Conservation (phyloP, 1,284 basidiomycete species). For the Xerocomus nothofagi region DNA sequence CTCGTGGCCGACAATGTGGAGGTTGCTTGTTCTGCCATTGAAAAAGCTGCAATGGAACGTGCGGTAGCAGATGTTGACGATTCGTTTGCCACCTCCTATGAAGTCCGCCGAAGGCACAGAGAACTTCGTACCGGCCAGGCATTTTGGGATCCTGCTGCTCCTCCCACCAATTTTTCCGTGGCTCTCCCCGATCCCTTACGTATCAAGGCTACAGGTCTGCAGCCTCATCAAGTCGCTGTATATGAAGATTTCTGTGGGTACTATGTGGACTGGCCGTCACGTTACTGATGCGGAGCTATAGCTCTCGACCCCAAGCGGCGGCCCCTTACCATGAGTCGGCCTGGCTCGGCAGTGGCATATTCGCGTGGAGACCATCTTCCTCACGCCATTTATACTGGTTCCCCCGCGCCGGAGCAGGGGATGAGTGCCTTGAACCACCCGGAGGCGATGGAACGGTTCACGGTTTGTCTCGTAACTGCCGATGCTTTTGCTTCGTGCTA, state of each 20-base stretch:
- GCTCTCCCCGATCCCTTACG: conserved; percentile 89
- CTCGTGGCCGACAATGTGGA: conserved; percentile 95
- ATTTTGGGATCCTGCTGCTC: conserved; percentile 85
- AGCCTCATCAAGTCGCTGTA: conserved; percentile 81
- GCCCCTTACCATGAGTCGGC: conserved; percentile 51
- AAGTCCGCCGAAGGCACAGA: conserved; percentile 83
- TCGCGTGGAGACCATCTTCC: conserved; percentile 45
- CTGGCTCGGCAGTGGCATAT: conserved; percentile 63
- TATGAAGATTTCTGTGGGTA: conserved; percentile 92
- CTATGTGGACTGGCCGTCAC: not conserved
- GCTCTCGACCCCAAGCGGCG: conserved; percentile 56
- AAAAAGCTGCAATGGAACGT: conserved; percentile 97
- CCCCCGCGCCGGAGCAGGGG: conserved; percentile 50
- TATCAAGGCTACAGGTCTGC: conserved; percentile 82
- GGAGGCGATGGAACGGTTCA: conserved; percentile 78
- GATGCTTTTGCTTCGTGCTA: not conserved
- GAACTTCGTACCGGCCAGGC: conserved; percentile 74
- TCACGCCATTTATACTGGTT: conserved; percentile 47
- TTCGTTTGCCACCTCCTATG: conserved; percentile 80
- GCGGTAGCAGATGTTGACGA: conserved; percentile 96
- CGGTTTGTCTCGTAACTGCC: conserved; percentile 41
- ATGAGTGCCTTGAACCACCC: conserved; percentile 52
- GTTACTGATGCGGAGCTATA: conserved; percentile 24
- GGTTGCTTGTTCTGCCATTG: conserved; percentile 91
- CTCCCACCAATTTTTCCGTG: conserved; percentile 73